These are phyloP conservation scores for Boletus subluridellus DNA, from an alignment of 1,284 basidiomycete species.

Conservation along the genomic window DNA sequence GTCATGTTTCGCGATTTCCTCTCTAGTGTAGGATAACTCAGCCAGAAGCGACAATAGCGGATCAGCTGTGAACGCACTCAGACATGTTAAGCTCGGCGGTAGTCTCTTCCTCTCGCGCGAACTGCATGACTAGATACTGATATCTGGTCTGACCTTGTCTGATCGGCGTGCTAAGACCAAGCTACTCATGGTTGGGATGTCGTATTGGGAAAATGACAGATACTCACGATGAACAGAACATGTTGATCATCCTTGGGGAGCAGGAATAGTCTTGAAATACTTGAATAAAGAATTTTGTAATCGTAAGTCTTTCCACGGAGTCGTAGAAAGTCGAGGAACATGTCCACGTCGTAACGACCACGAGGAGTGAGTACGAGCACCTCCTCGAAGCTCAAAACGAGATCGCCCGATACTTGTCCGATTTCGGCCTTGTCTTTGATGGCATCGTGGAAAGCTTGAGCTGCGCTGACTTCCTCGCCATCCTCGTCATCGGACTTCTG, in stretches of 20 bases:
- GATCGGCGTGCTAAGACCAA: slow-evolving; percentile 89
- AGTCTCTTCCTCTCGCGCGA: slow-evolving; percentile 94
- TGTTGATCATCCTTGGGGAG: slow-evolving; percentile 97
- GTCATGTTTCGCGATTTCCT: slow-evolving; percentile 73
- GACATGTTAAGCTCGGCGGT: slow-evolving; percentile 93
- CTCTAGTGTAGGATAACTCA: slow-evolving; percentile 41
- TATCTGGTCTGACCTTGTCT: slow-evolving; percentile 98
- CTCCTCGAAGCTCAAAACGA: slow-evolving; percentile 94
- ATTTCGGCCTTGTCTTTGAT: slow-evolving; percentile 98
- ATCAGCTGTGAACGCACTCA: slow-evolving; percentile 57
- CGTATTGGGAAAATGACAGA: neutral
- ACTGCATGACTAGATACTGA: slow-evolving; percentile 97
- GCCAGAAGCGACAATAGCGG: neutral
- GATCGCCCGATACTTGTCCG: slow-evolving; percentile 87
- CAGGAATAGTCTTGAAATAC: slow-evolving; percentile 88
- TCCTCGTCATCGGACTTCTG: slow-evolving; percentile 72
- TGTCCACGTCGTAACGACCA: slow-evolving; percentile 97
- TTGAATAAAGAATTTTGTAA: slow-evolving; percentile 94
- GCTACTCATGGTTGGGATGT: slow-evolving; percentile 40
- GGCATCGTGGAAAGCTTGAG: slow-evolving; percentile 93
- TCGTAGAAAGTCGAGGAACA: slow-evolving; percentile 93
- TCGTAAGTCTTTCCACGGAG: slow-evolving; percentile 98
- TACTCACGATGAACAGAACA: slow-evolving; percentile 85
- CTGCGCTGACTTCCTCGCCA: slow-evolving; percentile 79
- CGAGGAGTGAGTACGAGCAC: slow-evolving; percentile 95